Conservation (phyloP, 805 yeast species). For the Wickerhamiella allomyrinae region DNA sequence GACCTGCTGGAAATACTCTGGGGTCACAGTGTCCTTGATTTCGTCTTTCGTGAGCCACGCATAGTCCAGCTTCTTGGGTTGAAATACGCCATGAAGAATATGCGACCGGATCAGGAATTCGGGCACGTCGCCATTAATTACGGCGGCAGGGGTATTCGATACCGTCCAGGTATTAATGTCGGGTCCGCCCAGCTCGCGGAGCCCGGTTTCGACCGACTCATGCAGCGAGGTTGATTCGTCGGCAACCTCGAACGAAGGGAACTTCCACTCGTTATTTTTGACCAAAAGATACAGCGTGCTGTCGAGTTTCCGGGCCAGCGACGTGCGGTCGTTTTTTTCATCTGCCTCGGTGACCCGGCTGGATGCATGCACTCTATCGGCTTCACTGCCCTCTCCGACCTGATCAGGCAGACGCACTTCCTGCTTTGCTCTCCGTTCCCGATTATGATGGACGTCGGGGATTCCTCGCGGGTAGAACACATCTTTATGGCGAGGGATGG, state of each 20-base stretch:
- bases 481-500: constrained; percentile 56
- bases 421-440: constrained; percentile 79
- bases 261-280: constrained; percentile 40
- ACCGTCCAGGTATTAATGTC: constrained; percentile 77
- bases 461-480: constrained; percentile 70
- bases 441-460: constrained; percentile 74
- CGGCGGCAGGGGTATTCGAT: constrained; percentile 76
- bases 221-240: constrained; percentile 40
- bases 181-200: constrained; percentile 58
- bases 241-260: constrained; percentile 53
- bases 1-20: constrained; percentile 34
- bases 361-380: constrained; percentile 53
- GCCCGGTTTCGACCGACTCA: constrained; percentile 57
- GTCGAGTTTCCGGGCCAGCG: constrained; percentile 67
- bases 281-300: constrained; percentile 67
- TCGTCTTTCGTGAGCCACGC: constrained; percentile 84
- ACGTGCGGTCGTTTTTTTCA: constrained; percentile 38
- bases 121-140: constrained; percentile 32
- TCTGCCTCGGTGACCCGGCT: constrained; percentile 73
- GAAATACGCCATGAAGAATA: constrained; percentile 70
- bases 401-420: constrained; percentile 48
- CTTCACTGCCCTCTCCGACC: constrained; percentile 28
- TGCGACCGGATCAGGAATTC: constrained; percentile 78
- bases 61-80: constrained; percentile 36
- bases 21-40: constrained; percentile 37